A percentile compares a stretch with the other conserved stretches of the same genome.
Evolutionary conservation across 768 basidiomycete genomes (phyloP).

Genomic region (Phaffia tasmanica): DNA sequence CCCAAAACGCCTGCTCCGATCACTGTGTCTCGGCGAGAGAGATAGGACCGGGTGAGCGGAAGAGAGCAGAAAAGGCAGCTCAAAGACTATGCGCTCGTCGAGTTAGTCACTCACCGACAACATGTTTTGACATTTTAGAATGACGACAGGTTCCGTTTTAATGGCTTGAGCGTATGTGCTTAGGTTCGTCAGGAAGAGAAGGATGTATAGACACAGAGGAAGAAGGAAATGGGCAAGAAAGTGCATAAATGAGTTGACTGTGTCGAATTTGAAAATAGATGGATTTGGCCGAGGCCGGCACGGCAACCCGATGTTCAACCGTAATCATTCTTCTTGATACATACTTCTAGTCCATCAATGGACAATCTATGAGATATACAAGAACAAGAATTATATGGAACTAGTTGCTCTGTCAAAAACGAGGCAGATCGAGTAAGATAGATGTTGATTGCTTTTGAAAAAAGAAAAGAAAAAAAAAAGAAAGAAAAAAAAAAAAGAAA

Average conservation of each 20-base stretch:
- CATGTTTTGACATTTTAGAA: not conserved
- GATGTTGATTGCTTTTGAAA: not conserved
- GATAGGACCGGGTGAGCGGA: not conserved
- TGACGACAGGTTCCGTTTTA: no score
- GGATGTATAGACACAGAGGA: not conserved
- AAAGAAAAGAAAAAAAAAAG: not conserved
- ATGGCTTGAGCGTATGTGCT: no score
- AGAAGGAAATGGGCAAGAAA: not conserved
- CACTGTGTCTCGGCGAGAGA: not conserved
- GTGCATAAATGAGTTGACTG: no score
- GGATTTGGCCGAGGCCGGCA: no score
- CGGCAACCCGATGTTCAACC: no score
- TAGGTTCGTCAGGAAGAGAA: not conserved
- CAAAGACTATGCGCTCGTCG: not conserved
- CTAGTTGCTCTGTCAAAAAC: no score
- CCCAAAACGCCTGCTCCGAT: conserved; percentile 23
- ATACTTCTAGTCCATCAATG: no score
- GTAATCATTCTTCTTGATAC: no score
- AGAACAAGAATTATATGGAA: no score
- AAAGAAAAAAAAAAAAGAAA: conserved; percentile 1
- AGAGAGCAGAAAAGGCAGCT: not conserved
- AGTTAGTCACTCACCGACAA: conserved; percentile 8
- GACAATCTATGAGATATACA: no score
- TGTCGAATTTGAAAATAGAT: no score
- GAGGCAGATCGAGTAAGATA: no score